Evolutionary conservation across 352 stramenopile genomes (phyloP), one percentile per base, ranked within the genome.

Genomic region (Plasmopara viticola): DNA sequence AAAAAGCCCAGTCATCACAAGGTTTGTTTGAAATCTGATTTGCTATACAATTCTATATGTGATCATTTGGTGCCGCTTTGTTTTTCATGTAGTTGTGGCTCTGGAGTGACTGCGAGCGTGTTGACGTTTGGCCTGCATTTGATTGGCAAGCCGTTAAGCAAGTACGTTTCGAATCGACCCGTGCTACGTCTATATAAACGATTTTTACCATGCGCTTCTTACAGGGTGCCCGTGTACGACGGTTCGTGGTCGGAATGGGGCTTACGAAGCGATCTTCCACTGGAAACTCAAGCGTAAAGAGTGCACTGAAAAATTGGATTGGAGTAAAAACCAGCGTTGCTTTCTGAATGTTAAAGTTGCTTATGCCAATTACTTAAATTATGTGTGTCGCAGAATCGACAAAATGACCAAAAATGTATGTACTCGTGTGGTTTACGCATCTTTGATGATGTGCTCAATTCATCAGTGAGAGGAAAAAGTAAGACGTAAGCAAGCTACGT

Each of bases 181-280:
- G 44, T 39, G 13, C 8, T 30, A 42, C 12, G 0, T 55, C 10
- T 39, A 13, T 52, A 29, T 25, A 6, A 18, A 15, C 25, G 13
- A 20, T 48, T 55, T 28, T 44, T 20, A 6, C 38, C n/a, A 42
- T 40, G 14, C 17, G 34, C 10, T 45, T 30, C 29, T 45, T 58
- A 12, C 38, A 92, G 78, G 30, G 64, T 66, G 29, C 66, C 76
- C 2, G 80, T 97, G 30, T 97, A 95, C 65, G 90, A 97, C 48
- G 90, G 88, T 9, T 93, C 79, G 37, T 96, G 86, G 86, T 83
- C 82, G 5, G 87, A 96, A 57, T 96, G 84, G 80, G 84, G 78
- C 28, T 48, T 76, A 34, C 72, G 72, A 50, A 62, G 75, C 0
- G 77, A 88, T 40, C 70, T 89, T 1, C 77, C 78, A 0, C 44